These are phyloP conservation scores for Diplotaxis tenuifolia DNA, from an alignment of 345 rosid species.

Conservation along the genomic window DNA sequence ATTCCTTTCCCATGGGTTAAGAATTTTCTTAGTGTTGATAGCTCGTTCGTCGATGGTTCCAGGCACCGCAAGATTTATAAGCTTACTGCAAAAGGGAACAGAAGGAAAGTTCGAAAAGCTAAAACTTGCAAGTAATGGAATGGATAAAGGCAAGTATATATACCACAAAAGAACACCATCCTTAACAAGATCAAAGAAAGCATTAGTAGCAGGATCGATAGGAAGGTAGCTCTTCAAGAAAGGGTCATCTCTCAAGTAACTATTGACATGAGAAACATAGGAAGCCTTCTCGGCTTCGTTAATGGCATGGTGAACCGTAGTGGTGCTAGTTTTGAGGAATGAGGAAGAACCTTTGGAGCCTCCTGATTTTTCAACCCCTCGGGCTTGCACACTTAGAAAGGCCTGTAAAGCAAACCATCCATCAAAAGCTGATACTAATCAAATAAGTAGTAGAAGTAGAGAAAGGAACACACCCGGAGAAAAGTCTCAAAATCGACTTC, in stretches of 20 bases:
- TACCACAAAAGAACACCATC: constrained; percentile 97
- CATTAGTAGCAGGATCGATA: constrained; percentile 75
- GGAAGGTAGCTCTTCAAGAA: constrained; percentile 84
- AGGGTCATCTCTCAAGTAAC: constrained; percentile 76
- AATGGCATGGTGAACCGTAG: constrained; percentile 85
- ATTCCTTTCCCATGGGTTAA: constrained; percentile 98
- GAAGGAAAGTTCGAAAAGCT: constrained; percentile 10
- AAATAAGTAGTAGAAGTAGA: not conserved
- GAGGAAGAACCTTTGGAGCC: constrained; percentile 61
- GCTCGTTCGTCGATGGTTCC: constrained; percentile 98
- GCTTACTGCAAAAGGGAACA: constrained; percentile 69
- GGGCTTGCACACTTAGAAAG: constrained; percentile 61
- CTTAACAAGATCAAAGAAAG: constrained; percentile 80
- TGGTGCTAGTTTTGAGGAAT: constrained; percentile 79
- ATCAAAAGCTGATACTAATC: not conserved
- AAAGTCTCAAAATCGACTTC: constrained; percentile 87
- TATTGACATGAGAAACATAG: constrained; percentile 86
- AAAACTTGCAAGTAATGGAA: not conserved
- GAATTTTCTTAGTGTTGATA: constrained; percentile 73
- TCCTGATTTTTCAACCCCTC: constrained; percentile 53
- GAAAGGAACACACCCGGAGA: constrained; percentile 56
- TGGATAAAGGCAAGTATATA: not conserved
- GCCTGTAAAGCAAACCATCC: constrained; percentile 44
- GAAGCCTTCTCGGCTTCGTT: constrained; percentile 90
- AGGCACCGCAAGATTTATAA: constrained; percentile 95